Evolutionary conservation across 768 basidiomycete species (phyloP).

Genomic region (Neoboletus brunneissimus): DNA sequence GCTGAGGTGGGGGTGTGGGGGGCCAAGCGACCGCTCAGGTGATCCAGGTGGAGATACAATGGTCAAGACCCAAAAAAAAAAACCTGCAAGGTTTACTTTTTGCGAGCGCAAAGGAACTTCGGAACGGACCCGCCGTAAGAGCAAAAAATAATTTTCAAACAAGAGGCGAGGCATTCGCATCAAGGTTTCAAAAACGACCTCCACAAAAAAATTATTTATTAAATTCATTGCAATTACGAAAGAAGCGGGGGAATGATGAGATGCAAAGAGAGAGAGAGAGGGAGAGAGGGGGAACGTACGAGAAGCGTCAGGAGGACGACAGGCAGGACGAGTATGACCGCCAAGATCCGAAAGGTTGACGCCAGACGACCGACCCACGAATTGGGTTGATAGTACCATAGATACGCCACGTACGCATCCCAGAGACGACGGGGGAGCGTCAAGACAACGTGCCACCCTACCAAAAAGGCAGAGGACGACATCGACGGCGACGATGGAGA

Average conservation of each 20-base stretch:
- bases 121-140: constrained; percentile 15
- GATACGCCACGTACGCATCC: constrained; percentile 56
- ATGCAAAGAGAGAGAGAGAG: constrained; percentile 6
- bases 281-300: constrained; percentile 40
- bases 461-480: constrained; percentile 22
- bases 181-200: constrained; percentile 1
- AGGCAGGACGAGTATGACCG: constrained; percentile 46
- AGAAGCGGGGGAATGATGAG: background rate
- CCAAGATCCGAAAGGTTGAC: constrained; percentile 61
- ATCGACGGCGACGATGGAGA: constrained; percentile 11
- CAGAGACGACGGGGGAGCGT: constrained; percentile 46
- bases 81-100: background rate
- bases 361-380: constrained; percentile 71
- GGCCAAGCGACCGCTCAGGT: no score
- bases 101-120: constrained; percentile 1
- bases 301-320: constrained; percentile 63
- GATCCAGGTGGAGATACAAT: constrained; percentile 18
- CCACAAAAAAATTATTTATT: background rate
- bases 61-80: background rate
- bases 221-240: constrained; percentile 7
- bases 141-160: background rate
- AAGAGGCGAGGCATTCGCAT: constrained; percentile 1
- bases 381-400: constrained; percentile 60
- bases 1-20: no score
- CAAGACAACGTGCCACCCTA: constrained; percentile 3